Conservation (phyloP, 345 rosid genomes). For the Crucihimalaya himalaica region DNA sequence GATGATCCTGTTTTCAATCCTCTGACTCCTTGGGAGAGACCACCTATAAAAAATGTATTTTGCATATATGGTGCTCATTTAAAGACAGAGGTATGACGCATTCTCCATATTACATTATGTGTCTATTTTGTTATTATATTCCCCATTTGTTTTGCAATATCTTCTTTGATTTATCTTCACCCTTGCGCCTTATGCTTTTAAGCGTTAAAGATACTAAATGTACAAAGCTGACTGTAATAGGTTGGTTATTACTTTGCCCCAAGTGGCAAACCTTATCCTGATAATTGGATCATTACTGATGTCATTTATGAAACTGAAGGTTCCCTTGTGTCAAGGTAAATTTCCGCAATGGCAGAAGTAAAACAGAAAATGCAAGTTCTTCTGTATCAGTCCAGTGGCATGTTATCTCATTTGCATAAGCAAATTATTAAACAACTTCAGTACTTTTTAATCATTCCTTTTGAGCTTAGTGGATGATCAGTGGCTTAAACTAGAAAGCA, state of each 20-base stretch:
- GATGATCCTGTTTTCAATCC: conserved; percentile 90
- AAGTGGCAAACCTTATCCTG: conserved; percentile 98
- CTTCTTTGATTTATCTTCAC: not conserved
- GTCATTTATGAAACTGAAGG: conserved; percentile 89
- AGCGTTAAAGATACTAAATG: conserved; percentile 28
- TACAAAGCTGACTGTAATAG: conserved; percentile 47
- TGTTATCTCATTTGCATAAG: conserved; percentile 17
- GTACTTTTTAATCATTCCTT: conserved; percentile 3
- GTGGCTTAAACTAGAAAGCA: not conserved
- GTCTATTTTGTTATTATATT: conserved; percentile 14
- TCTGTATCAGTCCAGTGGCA: not conserved
- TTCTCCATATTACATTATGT: conserved; percentile 15
- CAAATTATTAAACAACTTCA: not conserved
- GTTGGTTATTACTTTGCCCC: conserved; percentile 97
- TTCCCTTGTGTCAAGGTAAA: conserved; percentile 74
- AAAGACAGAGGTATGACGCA: conserved; percentile 80
- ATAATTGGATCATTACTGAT: conserved; percentile 97
- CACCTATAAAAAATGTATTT: conserved; percentile 91
- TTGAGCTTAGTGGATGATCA: not conserved
- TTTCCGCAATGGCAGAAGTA: conserved; percentile 15
- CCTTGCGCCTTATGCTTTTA: conserved; percentile 11
- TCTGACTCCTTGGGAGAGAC: conserved; percentile 98
- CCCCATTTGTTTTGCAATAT: not conserved
- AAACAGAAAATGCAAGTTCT: not conserved
- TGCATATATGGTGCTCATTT: conserved; percentile 89